A percentile compares a stretch with the other conserved stretches of the same genome.
Conservation (phyloP, 768 basidiomycete genomes). For the Tricholoma furcatifolium region DNA sequence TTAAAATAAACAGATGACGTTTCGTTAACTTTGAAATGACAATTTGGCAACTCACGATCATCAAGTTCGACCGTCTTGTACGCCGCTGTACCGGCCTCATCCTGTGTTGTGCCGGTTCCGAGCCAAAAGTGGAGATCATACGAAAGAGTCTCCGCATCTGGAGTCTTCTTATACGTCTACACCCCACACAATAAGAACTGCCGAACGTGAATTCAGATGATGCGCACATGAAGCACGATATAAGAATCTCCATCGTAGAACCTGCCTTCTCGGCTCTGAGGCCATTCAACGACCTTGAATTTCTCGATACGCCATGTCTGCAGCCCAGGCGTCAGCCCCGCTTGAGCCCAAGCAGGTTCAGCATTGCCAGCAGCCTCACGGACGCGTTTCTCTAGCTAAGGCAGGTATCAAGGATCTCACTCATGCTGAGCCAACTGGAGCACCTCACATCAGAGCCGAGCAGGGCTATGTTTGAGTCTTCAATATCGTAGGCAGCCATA, state of each 20-base stretch:
- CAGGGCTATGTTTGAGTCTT: slow-evolving; percentile 62
- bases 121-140: slow-evolving; percentile 70
- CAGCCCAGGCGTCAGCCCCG: slow-evolving; percentile 41
- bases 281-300: slow-evolving; percentile 54
- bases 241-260: slow-evolving; percentile 71
- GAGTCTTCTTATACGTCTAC: slow-evolving; percentile 58
- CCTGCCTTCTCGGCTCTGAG: slow-evolving; percentile 44
- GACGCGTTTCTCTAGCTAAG: slow-evolving; percentile 56
- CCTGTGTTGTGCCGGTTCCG: slow-evolving; percentile 55
- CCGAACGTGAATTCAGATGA: neutral
- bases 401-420: neutral
- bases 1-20: slow-evolving; percentile 1
- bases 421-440: neutral
- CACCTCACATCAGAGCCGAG: slow-evolving; percentile 55
- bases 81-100: slow-evolving; percentile 62
- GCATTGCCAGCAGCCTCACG: slow-evolving; percentile 49
- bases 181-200: neutral
- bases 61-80: slow-evolving; percentile 70
- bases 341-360: slow-evolving; percentile 50
- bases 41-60: slow-evolving; percentile 50
- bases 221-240: slow-evolving; percentile 56
- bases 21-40: neutral
- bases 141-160: slow-evolving; percentile 43
- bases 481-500: slow-evolving; percentile 50
- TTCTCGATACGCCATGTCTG: slow-evolving; percentile 62